A percentile compares a stretch with the other conserved stretches of the same genome.
Evolutionary conservation across 2,329 filamentous ascomycete genomes (phyloP).

Genomic region (Monilinia vaccinii-corymbosi): DNA sequence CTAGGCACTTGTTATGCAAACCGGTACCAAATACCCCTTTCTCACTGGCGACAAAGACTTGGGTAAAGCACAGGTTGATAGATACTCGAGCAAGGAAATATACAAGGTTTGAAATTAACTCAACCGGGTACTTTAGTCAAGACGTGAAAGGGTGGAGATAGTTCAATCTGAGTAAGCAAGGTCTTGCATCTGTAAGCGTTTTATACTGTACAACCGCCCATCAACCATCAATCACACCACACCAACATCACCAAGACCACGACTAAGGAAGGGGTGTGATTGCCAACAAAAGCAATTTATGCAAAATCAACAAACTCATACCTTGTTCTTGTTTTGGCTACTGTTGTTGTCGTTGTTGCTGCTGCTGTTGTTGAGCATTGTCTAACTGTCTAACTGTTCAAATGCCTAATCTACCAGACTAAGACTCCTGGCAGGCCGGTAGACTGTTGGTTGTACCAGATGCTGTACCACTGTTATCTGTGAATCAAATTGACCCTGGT

Average conservation of each 20-base stretch:
- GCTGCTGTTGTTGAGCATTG: too few species aligned
- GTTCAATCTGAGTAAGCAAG: constrained; percentile 8
- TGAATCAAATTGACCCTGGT: not conserved
- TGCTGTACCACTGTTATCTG: not conserved
- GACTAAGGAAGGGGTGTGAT: not conserved
- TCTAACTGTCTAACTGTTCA: not conserved
- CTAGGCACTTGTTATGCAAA: not conserved
- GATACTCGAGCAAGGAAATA: not conserved
- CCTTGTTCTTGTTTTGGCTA: not conserved
- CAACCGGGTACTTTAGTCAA: not conserved
- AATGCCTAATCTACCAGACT: not conserved
- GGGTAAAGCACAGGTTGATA: not conserved
- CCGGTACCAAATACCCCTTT: not conserved
- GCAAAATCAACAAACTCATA: not conserved
- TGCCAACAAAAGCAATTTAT: not conserved
- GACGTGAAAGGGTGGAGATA: not conserved
- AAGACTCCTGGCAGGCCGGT: not conserved
- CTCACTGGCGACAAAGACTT: not conserved
- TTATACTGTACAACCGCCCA: not conserved
- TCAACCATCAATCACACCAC: not conserved
- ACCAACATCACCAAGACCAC: not conserved
- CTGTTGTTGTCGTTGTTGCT: not conserved
- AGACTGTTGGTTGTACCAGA: not conserved
- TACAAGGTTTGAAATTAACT: not conserved
- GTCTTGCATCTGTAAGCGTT: constrained; percentile 8